Base-by-base conservation (phyloP, 2,329 filamentous ascomycete genomes). In the Lachnellula willkommii region DNA sequence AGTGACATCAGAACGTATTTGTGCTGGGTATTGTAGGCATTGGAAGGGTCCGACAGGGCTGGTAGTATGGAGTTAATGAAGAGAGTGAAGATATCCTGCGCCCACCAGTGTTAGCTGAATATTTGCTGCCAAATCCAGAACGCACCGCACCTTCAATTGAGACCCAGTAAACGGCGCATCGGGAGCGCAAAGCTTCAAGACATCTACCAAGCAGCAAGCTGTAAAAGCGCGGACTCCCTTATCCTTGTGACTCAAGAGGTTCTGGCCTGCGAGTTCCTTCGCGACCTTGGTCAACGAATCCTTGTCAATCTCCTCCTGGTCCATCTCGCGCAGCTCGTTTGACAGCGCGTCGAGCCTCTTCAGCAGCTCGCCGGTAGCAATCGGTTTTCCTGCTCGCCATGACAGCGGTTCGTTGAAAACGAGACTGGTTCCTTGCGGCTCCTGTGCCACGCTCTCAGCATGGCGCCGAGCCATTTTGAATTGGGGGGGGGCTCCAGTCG, bases 11-110 rank as follows among this genome's bases (percentile, higher is more conserved):
- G 79, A 60, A 96, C 89, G 68, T 95, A 94, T 73, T 94, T 85
- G 74, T 99, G 90, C 72, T 97, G 92, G 60, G 84, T 85, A 72
- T 95, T 93, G 77, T 96, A 97, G 9, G 92, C 86, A 70, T 95
- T 88, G 40, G 86, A 86, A 12, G 92, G 90, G 66, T 96, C 87
- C 66, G 90, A 87, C 26, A 97, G 83, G 47, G 90, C 85, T 47
- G 92, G 91, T 47, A 97, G 80, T 62, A 95, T 88, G 49, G 86
- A 85, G 56, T 84, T 86, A 65, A 96, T 83, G 69, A 96, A 90
- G 59, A 96, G 83, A 28, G 85, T 87, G 75, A 97, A 99, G 70
- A 97, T 93, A 74, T 95, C 91, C 90, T 95, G 62, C 17, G 37
- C 15, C 9, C 36, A 28, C n/a, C 35, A 48, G 42, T 52, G 54